Conservation (phyloP, 495 filamentous ascomycete genomes). For the Penicillium samsonianum region DNA sequence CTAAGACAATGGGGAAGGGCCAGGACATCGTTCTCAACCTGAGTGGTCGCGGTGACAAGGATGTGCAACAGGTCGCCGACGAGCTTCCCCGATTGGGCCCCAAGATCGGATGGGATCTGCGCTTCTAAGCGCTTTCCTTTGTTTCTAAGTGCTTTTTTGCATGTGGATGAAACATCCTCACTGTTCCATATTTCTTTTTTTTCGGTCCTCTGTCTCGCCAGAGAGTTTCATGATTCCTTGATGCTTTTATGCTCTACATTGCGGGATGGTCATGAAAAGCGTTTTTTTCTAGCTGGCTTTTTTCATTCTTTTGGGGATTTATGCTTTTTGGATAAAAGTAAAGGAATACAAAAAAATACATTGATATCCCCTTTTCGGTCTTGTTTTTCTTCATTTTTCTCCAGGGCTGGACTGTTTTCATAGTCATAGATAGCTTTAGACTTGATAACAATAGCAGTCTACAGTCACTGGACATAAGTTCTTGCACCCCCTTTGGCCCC, state of each 20-base stretch:
- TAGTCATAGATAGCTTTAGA: not conserved
- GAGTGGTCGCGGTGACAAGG: constrained; percentile 92
- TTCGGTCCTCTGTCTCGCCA: not conserved
- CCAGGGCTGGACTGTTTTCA: not conserved
- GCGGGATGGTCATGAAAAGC: not conserved
- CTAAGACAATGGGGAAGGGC: constrained; percentile 86
- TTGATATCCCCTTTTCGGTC: constrained; percentile 2
- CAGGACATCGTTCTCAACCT: constrained; percentile 94
- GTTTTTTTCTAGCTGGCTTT: not conserved
- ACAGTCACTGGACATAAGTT: too few relatives aligned
- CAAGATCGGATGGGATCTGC: constrained; percentile 92
- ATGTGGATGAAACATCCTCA: not conserved
- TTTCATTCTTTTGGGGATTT: not conserved
- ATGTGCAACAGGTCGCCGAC: constrained; percentile 97
- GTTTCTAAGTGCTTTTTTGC: not conserved
- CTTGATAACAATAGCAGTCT: not conserved
- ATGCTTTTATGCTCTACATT: not conserved
- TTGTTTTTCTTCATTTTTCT: not conserved
- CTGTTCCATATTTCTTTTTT: not conserved
- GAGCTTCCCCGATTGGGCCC: constrained; percentile 88
- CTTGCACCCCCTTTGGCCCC: too few relatives aligned
- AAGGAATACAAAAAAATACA: not conserved
- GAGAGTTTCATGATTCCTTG: not conserved
- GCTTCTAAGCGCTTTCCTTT: constrained; percentile 52
- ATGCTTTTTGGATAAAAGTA: not conserved